Percentiles rank a stretch among this genome's conserved stretches.
Evolutionary conservation across 179 eudicot genomes (phyloP).

Genomic region (Beta macrorhiza): DNA sequence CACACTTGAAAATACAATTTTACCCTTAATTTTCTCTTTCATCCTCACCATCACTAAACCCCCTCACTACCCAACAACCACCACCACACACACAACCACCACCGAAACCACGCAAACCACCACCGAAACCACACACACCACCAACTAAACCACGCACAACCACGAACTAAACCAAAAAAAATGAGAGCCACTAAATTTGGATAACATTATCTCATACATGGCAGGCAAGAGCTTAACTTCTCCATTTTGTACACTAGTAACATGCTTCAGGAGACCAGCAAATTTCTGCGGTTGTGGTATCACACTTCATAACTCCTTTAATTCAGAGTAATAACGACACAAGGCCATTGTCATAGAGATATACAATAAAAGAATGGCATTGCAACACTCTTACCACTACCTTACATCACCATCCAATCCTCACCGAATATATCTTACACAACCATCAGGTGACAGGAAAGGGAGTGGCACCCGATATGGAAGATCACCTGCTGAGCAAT

Average conservation of each 20-base stretch:
- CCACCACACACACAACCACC: too few species aligned
- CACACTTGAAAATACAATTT: too few species aligned
- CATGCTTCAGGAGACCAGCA: background rate
- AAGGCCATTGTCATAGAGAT: background rate
- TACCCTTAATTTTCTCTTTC: too few species aligned
- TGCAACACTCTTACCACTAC: slow-evolving; percentile 27
- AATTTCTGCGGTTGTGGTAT: background rate
- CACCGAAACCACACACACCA: too few species aligned
- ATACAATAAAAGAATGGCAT: slow-evolving; percentile 33
- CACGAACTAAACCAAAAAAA: background rate
- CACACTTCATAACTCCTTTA: background rate
- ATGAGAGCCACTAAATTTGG: slow-evolving; percentile 32
- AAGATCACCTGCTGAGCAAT: slow-evolving; percentile 56
- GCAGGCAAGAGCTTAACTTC: background rate
- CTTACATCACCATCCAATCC: slow-evolving; percentile 20
- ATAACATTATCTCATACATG: slow-evolving; percentile 20
- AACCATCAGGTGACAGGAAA: slow-evolving; percentile 44
- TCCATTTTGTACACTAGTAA: background rate
- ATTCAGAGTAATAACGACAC: background rate
- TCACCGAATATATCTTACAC: slow-evolving; percentile 34
- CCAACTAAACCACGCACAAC: too few species aligned
- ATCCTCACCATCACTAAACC: too few species aligned
- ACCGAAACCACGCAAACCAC: too few species aligned
- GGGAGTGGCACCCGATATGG: slow-evolving; percentile 18
- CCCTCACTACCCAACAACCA: too few species aligned